Evolutionary conservation across 2,329 filamentous ascomycete species (phyloP).

Genomic region (Aspergillus luchuensis): DNA sequence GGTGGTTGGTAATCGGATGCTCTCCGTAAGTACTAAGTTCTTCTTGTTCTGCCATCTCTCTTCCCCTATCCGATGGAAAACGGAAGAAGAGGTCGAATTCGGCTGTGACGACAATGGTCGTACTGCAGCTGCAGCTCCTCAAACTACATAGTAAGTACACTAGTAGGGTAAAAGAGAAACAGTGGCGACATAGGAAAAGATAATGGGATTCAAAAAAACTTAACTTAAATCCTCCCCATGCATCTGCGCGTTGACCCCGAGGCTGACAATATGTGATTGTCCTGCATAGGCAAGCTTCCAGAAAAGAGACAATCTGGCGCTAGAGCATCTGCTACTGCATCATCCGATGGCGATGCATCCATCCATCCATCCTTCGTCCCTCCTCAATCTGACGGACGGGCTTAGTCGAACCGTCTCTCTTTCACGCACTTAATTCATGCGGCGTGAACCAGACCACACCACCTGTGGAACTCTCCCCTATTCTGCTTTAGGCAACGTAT

Average conservation of each 20-base stretch:
- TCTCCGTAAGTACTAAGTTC: not conserved
- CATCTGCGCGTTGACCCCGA: not conserved
- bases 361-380: not conserved
- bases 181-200: not conserved
- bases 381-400: conserved; percentile 2
- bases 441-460: not conserved
- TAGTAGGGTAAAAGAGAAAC: not conserved
- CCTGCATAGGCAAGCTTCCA: conserved; percentile 6
- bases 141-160: not conserved
- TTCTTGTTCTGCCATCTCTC: not conserved
- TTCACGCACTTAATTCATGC: not conserved
- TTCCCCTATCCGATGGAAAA: not conserved
- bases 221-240: not conserved
- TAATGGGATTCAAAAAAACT: not conserved
- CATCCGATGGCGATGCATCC: not conserved
- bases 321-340: conserved; percentile 4
- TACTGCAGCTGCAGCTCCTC: not conserved
- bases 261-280: conserved; percentile 1
- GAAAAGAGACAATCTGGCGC: conserved; percentile 3
- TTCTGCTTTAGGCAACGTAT: conserved; percentile 1
- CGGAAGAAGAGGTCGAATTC: no score
- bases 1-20: not conserved
- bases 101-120: not conserved
- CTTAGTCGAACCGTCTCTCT: not conserved
- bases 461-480: conserved; percentile 4